Base-by-base conservation (phyloP, 75 land plant species). In the Cryptomeria japonica region DNA sequence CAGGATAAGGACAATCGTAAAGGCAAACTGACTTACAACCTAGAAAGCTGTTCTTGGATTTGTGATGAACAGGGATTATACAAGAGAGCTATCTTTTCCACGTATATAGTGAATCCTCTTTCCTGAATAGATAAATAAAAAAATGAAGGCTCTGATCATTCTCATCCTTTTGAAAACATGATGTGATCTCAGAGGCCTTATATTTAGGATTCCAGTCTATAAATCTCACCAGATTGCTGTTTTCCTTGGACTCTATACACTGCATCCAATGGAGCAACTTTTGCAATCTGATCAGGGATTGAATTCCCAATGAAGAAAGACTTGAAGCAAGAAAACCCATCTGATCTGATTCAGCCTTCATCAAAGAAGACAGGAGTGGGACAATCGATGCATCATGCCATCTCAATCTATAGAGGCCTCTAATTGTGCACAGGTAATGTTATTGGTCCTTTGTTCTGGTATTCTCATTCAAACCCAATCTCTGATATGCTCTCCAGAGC, bases 401-500 rank as follows among this genome's bases (percentile, higher is more conserved):
- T 82, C 32, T 31, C 34, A 32, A 82, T 44, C 51, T 46, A 46
- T 12, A 44, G 44, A 79, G 28, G 44, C 82, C 44, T 79, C 28
- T 41, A 79, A 79, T 79, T 79, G 39, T 79, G 46, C 28, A 41
- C 42, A 39, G 46, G 25, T n/a, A 14, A 46, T 44, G 47, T n/a
- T 0, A 42, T 82, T 82, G 11, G 22, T 44, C 32, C 25, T 46
- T 80, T 72, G 76, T 31, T 9, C 11, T 28, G 0, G 11, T 31
- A 32, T 3, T 34, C 16, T 83, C 84, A 83, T 5, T n/a, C 38
- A 44, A 3, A 38, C 44, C 36, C 76, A 36, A 79, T 25, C 86
- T 85, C 86, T 49, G 86, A 85, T 34, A 85, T 85, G 72, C 86
- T 85, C 8, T 85, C 72, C 86, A 85, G 76, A 34, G 80, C 37